Base-by-base conservation (phyloP, 2,329 filamentous ascomycete genomes). In the Chaetomium olivaceum region DNA sequence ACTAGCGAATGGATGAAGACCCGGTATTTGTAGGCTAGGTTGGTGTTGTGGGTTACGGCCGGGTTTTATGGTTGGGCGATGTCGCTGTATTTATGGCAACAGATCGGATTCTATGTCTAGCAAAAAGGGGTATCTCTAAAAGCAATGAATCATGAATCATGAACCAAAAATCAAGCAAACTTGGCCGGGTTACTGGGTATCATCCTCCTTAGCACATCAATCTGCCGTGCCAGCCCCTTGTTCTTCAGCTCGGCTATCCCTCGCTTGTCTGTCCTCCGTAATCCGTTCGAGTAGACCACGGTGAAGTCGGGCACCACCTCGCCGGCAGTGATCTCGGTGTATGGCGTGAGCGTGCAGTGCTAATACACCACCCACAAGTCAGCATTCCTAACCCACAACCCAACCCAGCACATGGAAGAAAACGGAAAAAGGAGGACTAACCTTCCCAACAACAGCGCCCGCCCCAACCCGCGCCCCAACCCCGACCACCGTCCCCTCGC, bases 1-100 rank as follows among this genome's bases (percentile, higher is more conserved):
- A 94, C 92, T 50, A 92, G 91, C 70, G 92, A 96, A 76, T 96
- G 92, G 93, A 93, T 95, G 87, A 90, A 91, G 78, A 87, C 89
- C 21, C 91, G 91, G 77, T 87, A 89, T 68, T 78, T 96, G 68
- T 91, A 58, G 68, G 2, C 39, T 43, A 43, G 27, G 11, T 39
- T 2, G 36, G 39, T 4, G n/a, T 43, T n/a, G 16, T 43, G 39
- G 39, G 39, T 43, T 43, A n/a, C 16, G 1, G 16, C 7, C 5
- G 4, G 16, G 19, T 43, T 43, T 7, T 19, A 43, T 7, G 14
- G 39, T 43, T 43, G 16, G 16, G 39, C 39, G 16, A 43, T 43
- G 39, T 7, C 16, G 16, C 16, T 43, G 39, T 43, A 43, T 43
- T 19, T 43, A 43, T 36, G 31, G 54, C n/a, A 43, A 36, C 51